Evolutionary conservation across 257 asterid genomes (phyloP).

Genomic region (Nicotiana noctiflora): DNA sequence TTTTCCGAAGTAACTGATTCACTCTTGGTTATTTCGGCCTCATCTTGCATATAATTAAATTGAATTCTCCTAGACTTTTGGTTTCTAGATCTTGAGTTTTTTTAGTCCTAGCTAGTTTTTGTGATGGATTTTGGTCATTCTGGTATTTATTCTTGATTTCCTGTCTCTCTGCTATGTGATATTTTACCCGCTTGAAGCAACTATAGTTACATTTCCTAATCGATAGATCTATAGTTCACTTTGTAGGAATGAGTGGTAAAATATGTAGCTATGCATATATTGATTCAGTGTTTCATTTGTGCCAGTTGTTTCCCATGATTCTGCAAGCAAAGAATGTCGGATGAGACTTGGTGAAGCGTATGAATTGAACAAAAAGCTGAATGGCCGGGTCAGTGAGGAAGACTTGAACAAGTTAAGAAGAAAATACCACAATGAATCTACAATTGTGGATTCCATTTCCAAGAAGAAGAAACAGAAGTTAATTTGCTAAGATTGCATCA

Average conservation of each 20-base stretch:
- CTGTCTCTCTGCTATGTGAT: neutral
- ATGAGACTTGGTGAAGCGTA: slow-evolving; percentile 70
- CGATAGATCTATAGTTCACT: neutral
- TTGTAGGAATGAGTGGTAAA: neutral
- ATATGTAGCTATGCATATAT: neutral
- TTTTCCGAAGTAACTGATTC: neutral
- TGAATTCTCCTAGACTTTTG: neutral
- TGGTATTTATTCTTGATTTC: neutral
- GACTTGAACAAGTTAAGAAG: slow-evolving; percentile 47
- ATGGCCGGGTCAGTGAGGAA: slow-evolving; percentile 60
- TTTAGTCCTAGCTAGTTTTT: neutral
- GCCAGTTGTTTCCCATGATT: slow-evolving; percentile 70
- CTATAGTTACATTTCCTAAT: neutral
- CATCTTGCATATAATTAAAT: neutral
- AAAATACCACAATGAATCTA: slow-evolving; percentile 41
- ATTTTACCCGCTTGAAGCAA: neutral
- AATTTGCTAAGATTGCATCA: slow-evolving; percentile 13
- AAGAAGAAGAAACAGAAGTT: slow-evolving; percentile 58
- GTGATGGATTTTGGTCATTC: neutral
- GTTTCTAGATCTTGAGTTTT: neutral
- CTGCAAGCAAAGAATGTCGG: slow-evolving; percentile 82
- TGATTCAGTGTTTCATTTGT: neutral
- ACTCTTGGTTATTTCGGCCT: neutral
- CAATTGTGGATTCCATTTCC: slow-evolving; percentile 27
- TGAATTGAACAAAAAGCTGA: slow-evolving; percentile 60